Conservation (phyloP, 2,329 filamentous ascomycete genomes). For the Exophiala sp. region DNA sequence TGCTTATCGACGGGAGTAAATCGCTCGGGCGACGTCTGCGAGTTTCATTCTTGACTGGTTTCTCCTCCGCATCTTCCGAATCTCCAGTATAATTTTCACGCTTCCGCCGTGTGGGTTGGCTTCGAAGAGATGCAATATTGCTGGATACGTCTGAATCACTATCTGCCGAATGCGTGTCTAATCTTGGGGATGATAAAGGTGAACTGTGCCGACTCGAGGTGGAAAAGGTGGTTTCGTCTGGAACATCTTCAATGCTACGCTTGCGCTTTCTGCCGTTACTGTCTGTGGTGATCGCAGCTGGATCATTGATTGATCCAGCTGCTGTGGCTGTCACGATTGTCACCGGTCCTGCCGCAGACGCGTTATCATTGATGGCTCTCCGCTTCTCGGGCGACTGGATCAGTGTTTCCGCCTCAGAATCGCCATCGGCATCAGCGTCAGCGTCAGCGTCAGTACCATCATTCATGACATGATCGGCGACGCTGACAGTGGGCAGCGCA, state of each 20-base stretch:
- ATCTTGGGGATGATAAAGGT: slow-evolving; percentile 27
- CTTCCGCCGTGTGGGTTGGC: neutral
- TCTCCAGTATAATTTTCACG: slow-evolving; percentile 6
- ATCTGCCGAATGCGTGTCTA: slow-evolving; percentile 21
- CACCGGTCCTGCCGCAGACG: slow-evolving; percentile 16
- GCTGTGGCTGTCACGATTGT: slow-evolving; percentile 6
- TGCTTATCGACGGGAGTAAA: slow-evolving; percentile 19
- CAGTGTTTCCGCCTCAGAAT: slow-evolving; percentile 49
- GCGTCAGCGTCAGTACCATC: neutral
- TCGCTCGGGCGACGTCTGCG: slow-evolving; percentile 27
- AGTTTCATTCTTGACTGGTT: slow-evolving; percentile 15
- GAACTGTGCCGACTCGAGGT: slow-evolving; percentile 28
- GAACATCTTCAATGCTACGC: slow-evolving; percentile 20
- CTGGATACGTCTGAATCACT: slow-evolving; percentile 26
- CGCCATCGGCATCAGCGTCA: slow-evolving; percentile 34
- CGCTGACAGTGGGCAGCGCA: neutral
- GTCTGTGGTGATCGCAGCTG: slow-evolving; percentile 21
- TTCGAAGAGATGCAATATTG: slow-evolving; percentile 13
- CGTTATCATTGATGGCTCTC: slow-evolving; percentile 33
- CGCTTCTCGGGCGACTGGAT: slow-evolving; percentile 50
- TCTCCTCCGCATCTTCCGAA: slow-evolving; percentile 15
- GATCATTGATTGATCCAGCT: slow-evolving; percentile 9
- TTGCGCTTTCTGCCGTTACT: slow-evolving; percentile 28
- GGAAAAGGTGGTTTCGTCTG: slow-evolving; percentile 14
- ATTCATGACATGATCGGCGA: slow-evolving; percentile 31